Percentiles rank a stretch among this genome's conserved stretches.
Evolutionary conservation across 495 filamentous ascomycete species (phyloP).

Genomic region (Aspergillus bridgeri): DNA sequence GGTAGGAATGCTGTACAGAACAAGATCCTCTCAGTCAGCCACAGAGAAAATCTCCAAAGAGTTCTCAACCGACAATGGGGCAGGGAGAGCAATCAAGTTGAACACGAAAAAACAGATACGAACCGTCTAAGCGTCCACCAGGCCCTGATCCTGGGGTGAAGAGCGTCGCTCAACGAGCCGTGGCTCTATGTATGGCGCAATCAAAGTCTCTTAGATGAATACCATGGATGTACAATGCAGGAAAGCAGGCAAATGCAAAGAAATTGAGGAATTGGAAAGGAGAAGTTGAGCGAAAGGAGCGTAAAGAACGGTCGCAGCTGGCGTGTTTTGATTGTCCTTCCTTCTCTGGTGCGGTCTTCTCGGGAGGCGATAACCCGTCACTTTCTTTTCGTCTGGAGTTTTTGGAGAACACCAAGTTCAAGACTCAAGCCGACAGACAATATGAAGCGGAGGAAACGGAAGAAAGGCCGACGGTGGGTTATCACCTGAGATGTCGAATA

Average conservation of each 20-base stretch:
- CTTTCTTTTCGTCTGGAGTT: background rate
- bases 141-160: slow-evolving; percentile 40
- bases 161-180: slow-evolving; percentile 45
- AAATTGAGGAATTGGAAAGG: slow-evolving; percentile 22
- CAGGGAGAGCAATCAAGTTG: background rate
- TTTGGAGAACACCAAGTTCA: background rate
- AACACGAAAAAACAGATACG: slow-evolving; percentile 24
- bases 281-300: slow-evolving; percentile 12
- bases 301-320: slow-evolving; percentile 22
- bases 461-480: background rate
- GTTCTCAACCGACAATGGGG: background rate
- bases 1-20: slow-evolving; percentile 14
- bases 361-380: slow-evolving; percentile 10
- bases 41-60: background rate
- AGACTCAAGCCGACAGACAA: background rate
- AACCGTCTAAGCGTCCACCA: slow-evolving; percentile 49
- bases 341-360: slow-evolving; percentile 17
- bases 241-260: slow-evolving; percentile 21
- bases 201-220: slow-evolving; percentile 42
- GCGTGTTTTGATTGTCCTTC: slow-evolving; percentile 11
- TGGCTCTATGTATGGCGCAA: slow-evolving; percentile 35
- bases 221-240: slow-evolving; percentile 37
- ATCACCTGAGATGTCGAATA: background rate
- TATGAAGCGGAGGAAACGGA: background rate
- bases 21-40: slow-evolving; percentile 13